Percentiles rank a stretch among this genome's conserved stretches.
Evolutionary conservation across 805 yeast genomes (phyloP).

Genomic region (Starmerella kuoi): DNA sequence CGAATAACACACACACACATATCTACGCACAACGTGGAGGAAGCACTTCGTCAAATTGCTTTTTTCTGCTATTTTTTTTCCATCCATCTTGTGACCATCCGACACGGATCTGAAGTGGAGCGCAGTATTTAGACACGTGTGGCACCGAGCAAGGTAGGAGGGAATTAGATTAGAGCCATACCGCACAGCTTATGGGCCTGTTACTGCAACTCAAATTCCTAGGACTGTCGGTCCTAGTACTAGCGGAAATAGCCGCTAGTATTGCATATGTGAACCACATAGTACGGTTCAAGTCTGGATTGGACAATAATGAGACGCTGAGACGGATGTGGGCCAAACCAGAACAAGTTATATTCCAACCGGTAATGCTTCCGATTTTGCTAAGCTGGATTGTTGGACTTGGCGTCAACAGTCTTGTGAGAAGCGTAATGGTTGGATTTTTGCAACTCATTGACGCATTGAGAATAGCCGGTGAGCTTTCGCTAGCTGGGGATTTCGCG

Average conservation of each 20-base stretch:
- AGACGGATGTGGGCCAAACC: constrained; percentile 24
- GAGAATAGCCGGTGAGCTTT: constrained; percentile 7
- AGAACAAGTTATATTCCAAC: constrained; percentile 21
- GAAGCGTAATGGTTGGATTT: constrained; percentile 17
- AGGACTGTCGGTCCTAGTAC: constrained; percentile 16
- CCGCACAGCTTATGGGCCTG: too few relatives aligned
- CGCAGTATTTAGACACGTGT: too few relatives aligned
- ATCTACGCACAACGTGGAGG: too few relatives aligned
- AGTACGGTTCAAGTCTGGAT: constrained; percentile 23
- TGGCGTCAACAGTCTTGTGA: constrained; percentile 18
- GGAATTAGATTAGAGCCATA: too few relatives aligned
- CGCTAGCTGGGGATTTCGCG: constrained; percentile 12
- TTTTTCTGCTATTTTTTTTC: too few relatives aligned
- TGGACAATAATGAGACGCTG: constrained; percentile 21
- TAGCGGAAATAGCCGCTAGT: constrained; percentile 17
- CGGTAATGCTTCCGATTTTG: constrained; percentile 16
- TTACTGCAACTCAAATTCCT: constrained; percentile 18
- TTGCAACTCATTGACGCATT: constrained; percentile 21
- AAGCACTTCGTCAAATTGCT: too few relatives aligned
- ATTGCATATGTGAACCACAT: constrained; percentile 21
- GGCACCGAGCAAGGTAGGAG: too few relatives aligned
- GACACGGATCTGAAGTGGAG: too few relatives aligned
- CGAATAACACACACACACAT: too few relatives aligned
- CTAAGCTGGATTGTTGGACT: constrained; percentile 15
- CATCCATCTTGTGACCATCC: too few relatives aligned